These are phyloP conservation scores for Tolypocladium ovalisporum DNA, from an alignment of 2,329 filamentous ascomycete genomes.

Conservation along the genomic window DNA sequence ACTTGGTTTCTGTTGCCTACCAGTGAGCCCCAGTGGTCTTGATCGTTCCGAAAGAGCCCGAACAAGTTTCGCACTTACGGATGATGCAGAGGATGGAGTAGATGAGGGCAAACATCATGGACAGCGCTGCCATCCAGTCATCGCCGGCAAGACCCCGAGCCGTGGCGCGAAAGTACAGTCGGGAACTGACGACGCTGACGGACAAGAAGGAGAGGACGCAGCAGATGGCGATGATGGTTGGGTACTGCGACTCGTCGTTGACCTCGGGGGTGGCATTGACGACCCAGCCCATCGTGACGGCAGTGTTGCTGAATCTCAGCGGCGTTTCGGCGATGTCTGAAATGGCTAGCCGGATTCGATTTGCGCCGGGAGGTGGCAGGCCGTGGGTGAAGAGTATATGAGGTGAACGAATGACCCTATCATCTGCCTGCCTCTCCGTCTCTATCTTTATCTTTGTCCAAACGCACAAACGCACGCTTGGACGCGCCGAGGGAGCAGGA, in stretches of 20 bases:
- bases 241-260: constrained; percentile 34
- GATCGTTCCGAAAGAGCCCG: neutral
- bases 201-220: constrained; percentile 32
- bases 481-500: neutral
- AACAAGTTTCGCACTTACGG: constrained; percentile 24
- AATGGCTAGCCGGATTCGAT: neutral
- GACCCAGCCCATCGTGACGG: constrained; percentile 35
- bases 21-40: neutral
- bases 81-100: constrained; percentile 40
- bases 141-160: constrained; percentile 33
- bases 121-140: constrained; percentile 31
- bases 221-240: constrained; percentile 36
- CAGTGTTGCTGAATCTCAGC: neutral
- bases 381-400: neutral
- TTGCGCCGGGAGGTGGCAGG: neutral
- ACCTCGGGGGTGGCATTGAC: constrained; percentile 35
- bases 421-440: neutral
- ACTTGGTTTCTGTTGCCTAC: constrained; percentile 34
- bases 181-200: constrained; percentile 25
- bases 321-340: neutral
- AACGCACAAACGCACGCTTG: neutral
- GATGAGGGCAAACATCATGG: constrained; percentile 32
- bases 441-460: neutral
- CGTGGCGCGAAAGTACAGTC: constrained; percentile 30
- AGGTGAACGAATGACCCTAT: neutral